Evolutionary conservation across 1,284 basidiomycete species (phyloP).

Genomic region (Ustilago shanxiensis): DNA sequence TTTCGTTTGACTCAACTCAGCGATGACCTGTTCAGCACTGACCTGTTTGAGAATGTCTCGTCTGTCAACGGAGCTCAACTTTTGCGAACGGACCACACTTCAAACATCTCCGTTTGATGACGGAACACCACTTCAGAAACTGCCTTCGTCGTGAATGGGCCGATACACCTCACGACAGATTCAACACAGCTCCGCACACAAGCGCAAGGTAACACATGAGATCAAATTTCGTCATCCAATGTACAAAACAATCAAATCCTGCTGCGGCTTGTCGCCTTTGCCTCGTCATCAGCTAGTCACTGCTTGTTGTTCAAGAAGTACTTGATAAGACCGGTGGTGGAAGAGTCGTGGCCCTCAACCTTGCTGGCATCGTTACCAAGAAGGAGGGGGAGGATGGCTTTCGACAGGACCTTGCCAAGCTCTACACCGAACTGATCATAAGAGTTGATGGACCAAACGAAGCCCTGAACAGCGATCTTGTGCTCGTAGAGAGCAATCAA

Average conservation of each 20-base stretch:
- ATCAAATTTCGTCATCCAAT: neutral
- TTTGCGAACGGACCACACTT: too few species aligned
- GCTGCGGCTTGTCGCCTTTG: neutral
- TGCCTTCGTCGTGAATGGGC: too few species aligned
- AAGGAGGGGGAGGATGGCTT: conserved; percentile 91
- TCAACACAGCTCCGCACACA: too few species aligned
- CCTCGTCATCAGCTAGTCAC: conserved; percentile 23
- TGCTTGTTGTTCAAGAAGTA: conserved; percentile 61
- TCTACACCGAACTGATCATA: conserved; percentile 76
- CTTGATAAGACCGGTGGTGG: conserved; percentile 70
- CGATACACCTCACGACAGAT: too few species aligned
- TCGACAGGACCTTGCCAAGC: conserved; percentile 93
- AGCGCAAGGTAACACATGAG: neutral
- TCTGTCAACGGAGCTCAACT: too few species aligned
- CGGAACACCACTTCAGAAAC: too few species aligned
- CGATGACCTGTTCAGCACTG: too few species aligned
- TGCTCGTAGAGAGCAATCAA: conserved; percentile 95
- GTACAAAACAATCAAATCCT: conserved; percentile 15
- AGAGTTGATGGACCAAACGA: conserved; percentile 98
- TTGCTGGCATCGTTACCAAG: conserved; percentile 77
- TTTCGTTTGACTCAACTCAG: too few species aligned
- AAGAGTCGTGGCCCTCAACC: conserved; percentile 88
- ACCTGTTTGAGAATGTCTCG: too few species aligned
- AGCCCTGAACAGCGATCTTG: conserved; percentile 98
- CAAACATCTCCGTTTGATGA: too few species aligned